These are phyloP conservation scores for Arachis stenosperma DNA, from an alignment of 306 rosid species.

Conservation along the genomic window DNA sequence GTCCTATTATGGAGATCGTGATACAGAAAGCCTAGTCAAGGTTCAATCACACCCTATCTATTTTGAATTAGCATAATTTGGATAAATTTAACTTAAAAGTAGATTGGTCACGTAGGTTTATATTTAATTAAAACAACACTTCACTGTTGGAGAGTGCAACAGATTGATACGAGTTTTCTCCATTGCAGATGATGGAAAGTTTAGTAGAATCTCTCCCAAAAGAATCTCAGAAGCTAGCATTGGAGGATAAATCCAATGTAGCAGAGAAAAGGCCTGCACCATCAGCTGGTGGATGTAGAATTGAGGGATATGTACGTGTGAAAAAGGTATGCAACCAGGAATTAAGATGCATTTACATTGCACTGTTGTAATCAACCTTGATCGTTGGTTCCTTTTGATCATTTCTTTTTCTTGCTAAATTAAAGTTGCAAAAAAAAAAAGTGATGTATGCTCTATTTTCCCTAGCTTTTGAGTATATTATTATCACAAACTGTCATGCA, in stretches of 20 bases:
- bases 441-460: conserved; percentile 4
- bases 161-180: conserved; percentile 29
- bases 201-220: conserved; percentile 66
- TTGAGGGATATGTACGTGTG: conserved; percentile 93
- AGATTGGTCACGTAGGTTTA: conserved; percentile 9
- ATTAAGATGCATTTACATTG: conserved; percentile 13
- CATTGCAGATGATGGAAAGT: conserved; percentile 71
- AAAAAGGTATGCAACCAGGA: conserved; percentile 69
- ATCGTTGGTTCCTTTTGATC: not conserved
- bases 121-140: conserved; percentile 25
- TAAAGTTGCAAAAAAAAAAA: conserved; percentile 15
- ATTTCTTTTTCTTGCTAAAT: conserved; percentile 8
- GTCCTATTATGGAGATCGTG: conserved; percentile 95
- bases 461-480: conserved; percentile 20
- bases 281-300: conserved; percentile 82
- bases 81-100: conserved; percentile 27
- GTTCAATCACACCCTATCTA: conserved; percentile 42
- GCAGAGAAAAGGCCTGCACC: conserved; percentile 88
- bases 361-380: conserved; percentile 9
- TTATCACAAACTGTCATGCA: conserved; percentile 30
- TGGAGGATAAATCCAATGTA: conserved; percentile 66
- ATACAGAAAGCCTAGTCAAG: conserved; percentile 88
- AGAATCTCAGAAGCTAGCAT: conserved; percentile 59
- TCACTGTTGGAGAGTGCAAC: conserved; percentile 27
- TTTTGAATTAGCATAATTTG: conserved; percentile 32